These are phyloP conservation scores for Craspedostauros australis DNA, from an alignment of 108 stramenopile species.

Conservation along the genomic window DNA sequence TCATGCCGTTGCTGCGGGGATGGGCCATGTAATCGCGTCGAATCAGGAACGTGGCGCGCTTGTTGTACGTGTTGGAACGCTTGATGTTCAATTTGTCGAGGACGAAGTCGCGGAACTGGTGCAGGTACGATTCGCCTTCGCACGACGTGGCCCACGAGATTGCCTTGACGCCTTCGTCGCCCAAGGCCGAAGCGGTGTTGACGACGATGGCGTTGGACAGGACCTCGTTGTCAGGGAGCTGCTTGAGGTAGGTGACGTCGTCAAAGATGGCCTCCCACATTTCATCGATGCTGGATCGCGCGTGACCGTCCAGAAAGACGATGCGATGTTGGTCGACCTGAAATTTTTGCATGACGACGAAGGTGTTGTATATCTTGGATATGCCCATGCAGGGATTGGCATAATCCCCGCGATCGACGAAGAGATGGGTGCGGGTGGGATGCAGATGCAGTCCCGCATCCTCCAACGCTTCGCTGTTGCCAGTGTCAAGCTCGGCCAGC, in stretches of 20 bases:
- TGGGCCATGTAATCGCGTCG: slow-evolving; percentile 13
- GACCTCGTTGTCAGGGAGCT: background rate
- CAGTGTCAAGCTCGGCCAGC: too few relatives aligned
- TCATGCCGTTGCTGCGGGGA: slow-evolving; percentile 6
- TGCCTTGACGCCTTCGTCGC: slow-evolving; percentile 11
- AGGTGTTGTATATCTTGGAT: slow-evolving; percentile 12
- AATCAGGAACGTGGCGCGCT: slow-evolving; percentile 3
- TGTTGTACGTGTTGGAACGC: background rate
- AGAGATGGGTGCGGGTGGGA: too few relatives aligned
- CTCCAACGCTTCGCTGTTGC: too few relatives aligned
- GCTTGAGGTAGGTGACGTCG: slow-evolving; percentile 5
- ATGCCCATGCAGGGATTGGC: slow-evolving; percentile 22
- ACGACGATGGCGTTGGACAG: slow-evolving; percentile 11
- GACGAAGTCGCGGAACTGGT: slow-evolving; percentile 15
- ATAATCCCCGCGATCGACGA: slow-evolving; percentile 11
- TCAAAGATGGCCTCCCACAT: slow-evolving; percentile 12
- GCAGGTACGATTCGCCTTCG: slow-evolving; percentile 6
- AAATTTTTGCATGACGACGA: slow-evolving; percentile 7
- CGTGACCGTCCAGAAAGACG: slow-evolving; percentile 14
- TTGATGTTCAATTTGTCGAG: slow-evolving; percentile 4
- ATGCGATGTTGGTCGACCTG: slow-evolving; percentile 1
- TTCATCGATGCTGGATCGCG: slow-evolving; percentile 7
- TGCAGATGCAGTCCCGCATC: too few relatives aligned
- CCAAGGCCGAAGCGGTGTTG: slow-evolving; percentile 18
- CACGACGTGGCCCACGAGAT: slow-evolving; percentile 1